Evolutionary conservation across 108 stramenopile species (phyloP).

Genomic region (Nitzschia sp.): DNA sequence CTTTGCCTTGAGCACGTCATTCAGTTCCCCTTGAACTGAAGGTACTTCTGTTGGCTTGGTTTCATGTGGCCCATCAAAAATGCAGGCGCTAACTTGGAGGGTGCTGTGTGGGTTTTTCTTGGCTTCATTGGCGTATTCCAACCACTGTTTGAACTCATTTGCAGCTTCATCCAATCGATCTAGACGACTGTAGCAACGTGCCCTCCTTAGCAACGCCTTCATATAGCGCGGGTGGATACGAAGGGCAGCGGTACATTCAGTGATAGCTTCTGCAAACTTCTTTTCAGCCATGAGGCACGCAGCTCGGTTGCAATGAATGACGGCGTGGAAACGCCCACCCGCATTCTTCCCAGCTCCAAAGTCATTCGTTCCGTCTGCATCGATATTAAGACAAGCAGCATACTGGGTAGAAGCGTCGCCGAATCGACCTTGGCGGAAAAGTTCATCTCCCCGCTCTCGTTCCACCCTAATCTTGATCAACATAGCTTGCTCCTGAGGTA

Average conservation of each 20-base stretch:
- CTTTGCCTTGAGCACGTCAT: slow-evolving; percentile 52
- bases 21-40: slow-evolving; percentile 63
- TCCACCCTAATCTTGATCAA: slow-evolving; percentile 24
- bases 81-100: slow-evolving; percentile 40
- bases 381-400: slow-evolving; percentile 60
- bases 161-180: slow-evolving; percentile 66
- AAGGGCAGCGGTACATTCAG: slow-evolving; percentile 83
- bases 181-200: slow-evolving; percentile 69
- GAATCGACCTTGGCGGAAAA: slow-evolving; percentile 65
- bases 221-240: slow-evolving; percentile 81
- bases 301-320: slow-evolving; percentile 87
- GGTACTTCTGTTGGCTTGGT: slow-evolving; percentile 48
- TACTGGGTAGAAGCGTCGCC: slow-evolving; percentile 65
- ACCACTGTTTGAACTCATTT: slow-evolving; percentile 68
- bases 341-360: slow-evolving; percentile 32
- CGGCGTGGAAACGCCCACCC: slow-evolving; percentile 81
- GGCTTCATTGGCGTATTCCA: slow-evolving; percentile 64
- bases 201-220: slow-evolving; percentile 85
- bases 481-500: slow-evolving; percentile 22
- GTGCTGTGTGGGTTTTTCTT: slow-evolving; percentile 30
- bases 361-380: slow-evolving; percentile 40
- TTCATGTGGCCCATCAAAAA: slow-evolving; percentile 73
- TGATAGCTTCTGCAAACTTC: slow-evolving; percentile 65
- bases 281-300: slow-evolving; percentile 83
- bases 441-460: slow-evolving; percentile 58